A percentile compares a stretch with the other conserved stretches of the same genome.
Evolutionary conservation across 2,329 filamentous ascomycete genomes (phyloP).

Genomic region (Paradendryphiella salina): DNA sequence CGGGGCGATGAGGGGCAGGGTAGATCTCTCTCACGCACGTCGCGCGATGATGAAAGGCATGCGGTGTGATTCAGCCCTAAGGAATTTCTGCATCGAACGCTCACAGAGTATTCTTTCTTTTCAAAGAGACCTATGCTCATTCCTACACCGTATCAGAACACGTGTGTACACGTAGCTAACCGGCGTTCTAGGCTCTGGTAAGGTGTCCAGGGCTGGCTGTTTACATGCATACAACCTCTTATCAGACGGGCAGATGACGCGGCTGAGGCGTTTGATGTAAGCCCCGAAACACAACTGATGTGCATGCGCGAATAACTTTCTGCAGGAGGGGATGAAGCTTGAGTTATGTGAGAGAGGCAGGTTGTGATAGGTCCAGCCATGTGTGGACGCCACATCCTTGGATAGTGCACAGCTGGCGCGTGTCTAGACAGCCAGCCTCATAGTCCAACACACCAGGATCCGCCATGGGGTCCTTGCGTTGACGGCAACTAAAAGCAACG

Average conservation of each 20-base stretch:
- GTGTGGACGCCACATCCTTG: constrained; percentile 9
- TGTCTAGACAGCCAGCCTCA: constrained; percentile 19
- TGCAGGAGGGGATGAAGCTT: constrained; percentile 8
- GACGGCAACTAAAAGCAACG: constrained; percentile 23
- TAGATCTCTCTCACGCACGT: constrained; percentile 4
- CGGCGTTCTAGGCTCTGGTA: not conserved
- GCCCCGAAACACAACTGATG: constrained; percentile 10
- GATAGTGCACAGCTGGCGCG: constrained; percentile 14
- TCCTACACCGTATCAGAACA: not conserved
- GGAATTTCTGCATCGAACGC: constrained; percentile 1
- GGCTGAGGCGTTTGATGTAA: constrained; percentile 14
- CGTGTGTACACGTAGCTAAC: not conserved
- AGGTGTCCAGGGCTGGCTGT: constrained; percentile 1
- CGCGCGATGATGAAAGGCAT: not conserved
- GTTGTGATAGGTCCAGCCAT: constrained; percentile 14
- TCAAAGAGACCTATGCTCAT: not conserved
- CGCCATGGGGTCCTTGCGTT: constrained; percentile 24
- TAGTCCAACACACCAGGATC: constrained; percentile 21
- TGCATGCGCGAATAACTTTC: constrained; percentile 16
- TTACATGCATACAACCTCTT: not conserved
- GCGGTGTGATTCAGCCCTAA: constrained; percentile 9
- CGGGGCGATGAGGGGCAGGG: not conserved
- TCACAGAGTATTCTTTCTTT: not conserved
- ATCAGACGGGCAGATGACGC: constrained; percentile 1
- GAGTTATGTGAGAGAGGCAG: constrained; percentile 1